Base-by-base conservation (phyloP, 257 asterid species). In the Phtheirospermum japonicum region DNA sequence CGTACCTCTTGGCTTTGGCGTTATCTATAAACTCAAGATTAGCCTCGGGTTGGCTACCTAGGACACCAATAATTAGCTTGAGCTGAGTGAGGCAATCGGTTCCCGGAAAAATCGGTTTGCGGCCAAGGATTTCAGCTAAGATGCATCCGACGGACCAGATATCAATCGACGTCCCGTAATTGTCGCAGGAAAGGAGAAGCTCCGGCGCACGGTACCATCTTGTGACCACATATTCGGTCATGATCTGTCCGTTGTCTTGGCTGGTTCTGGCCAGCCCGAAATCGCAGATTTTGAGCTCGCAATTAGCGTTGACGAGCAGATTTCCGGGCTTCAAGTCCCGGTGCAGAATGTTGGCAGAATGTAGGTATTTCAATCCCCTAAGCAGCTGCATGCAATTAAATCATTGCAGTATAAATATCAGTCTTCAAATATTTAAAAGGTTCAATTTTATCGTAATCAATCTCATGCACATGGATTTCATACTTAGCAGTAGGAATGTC, bases 151-250 rank as follows among this genome's bases (percentile, higher is more conserved):
- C 82, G 0, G 82, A 73, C 82, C 82, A 73, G 63, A 77, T 58
- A 26, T 77, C 82, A 9, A 77, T 77, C 13, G 82, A 70, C 61
- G 77, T 49, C 50, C 82, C 79, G 9, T 77, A 73, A 6, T 70
- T 66, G 61, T 73, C 79, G 20, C 77, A 77, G 3, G 82, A 77
- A 13, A 77, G 79, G 14, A 77, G 82, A 12, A 77, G 76, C 69
- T 77, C 82, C 0, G 79, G 82, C 9, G 77, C 82, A 50, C 82
- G 79, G 42, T 77, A 77, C 79, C 82, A 73, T 58, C 82, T 48
- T 2, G 79, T 77, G 66, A 77, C 82, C 1, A 77, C 82, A 45
- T 77, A 77, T 49, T 73, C 79, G 0, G 79, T 77, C 82, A 77
- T 77, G 60, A 77, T 19, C 17, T 63, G 77, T 3, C 79, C 72